Base-by-base conservation (phyloP, 148 eudicot species). In the Bassia scoparia region DNA sequence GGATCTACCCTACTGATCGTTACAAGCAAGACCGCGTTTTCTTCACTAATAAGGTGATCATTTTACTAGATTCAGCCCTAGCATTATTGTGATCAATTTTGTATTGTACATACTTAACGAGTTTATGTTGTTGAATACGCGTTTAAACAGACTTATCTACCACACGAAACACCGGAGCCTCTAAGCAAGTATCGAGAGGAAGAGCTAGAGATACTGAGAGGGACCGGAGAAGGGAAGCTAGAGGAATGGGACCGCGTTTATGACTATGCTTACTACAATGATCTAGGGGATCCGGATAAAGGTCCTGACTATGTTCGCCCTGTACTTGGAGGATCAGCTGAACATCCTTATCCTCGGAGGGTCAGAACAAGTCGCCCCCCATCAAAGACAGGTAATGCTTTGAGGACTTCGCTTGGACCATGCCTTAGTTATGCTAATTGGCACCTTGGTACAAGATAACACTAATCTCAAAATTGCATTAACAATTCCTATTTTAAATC, bases 181-280 rank as follows among this genome's bases (percentile, higher is more conserved):
- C 63, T 93, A 30, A 66, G 41, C 43, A 61, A 71, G 64, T 86
- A 87, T 37, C 83, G 96, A 72, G 88, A 87, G 71, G 94, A 89
- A 53, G 98, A 93, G 72, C 62, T 93, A n/a, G 76, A 69, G 80
- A 79, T 61, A n/a, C 67, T 93, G 52, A 82, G 91, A 78, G 98
- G 98, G 69, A 85, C 58, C 71, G 96, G 96, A 76, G 81, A 73
- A 38, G 94, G 86, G 50, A 75, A 87, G 77, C 87, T 86, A 6
- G 83, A 93, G 73, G 94, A 93, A 78, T 93, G 96, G 98, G 96
- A 93, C 46, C 86, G 98, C 21, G 87, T 93, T 7, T 93, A 93
- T 74, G 98, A 93, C 82, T 93, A 88, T 68, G 98, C 88, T 30
- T 63, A 59, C 69, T 92, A 92, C 74, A 88, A 92, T 74, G 98